Evolutionary conservation across 139 green algal genomes (phyloP), one percentile per base, ranked within the genome.

Genomic region (Tetraselmis chui): DNA sequence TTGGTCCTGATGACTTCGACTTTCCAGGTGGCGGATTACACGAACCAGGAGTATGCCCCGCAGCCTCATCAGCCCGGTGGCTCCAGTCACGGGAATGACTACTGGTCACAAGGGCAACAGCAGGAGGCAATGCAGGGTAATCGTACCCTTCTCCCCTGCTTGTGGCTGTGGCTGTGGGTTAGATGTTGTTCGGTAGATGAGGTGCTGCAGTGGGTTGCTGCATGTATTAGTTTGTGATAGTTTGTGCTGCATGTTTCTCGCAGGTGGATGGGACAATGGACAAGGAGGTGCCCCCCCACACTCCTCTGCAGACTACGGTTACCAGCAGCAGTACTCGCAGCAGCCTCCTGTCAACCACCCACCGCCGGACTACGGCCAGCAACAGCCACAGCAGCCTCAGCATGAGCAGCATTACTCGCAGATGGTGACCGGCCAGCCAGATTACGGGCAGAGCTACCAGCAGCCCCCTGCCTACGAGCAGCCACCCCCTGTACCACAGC

Each of bases 251-350:
- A n/a, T n/a, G n/a, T n/a, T n/a, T n/a, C n/a, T n/a, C n/a, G n/a
- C 45, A 67, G 45, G 45, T 67, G 45, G 45, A 5, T 67, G 45
- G 45, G 45, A 67, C 45, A 25, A 67, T 18, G 45, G 45, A 18
- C 45, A 67, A 18, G 45, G 11, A 67, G 45, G 11, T 67, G 45
- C 18, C 11, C 45, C 45, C 11, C 45, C 45, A 18, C 45, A 67
- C 11, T 67, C 45, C 25, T 32, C 28, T 2, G 45, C 45, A 67
- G 45, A 67, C 11, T 67, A 67, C 45, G 45, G 45, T 18, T 18
- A 67, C 45, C 29, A 80, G 83, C 75, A 86, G 79, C 77, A 85
- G 29, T 2, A 31, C 75, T 0, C n/a, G 77, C 75, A 82, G 77
- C 59, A 86, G 30, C 2, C 77, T 2, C 11, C 31, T 2, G 2